Evolutionary conservation across 352 stramenopile species (phyloP), one percentile per base, ranked within the genome.

Genomic region (Peronospora belbahrii): DNA sequence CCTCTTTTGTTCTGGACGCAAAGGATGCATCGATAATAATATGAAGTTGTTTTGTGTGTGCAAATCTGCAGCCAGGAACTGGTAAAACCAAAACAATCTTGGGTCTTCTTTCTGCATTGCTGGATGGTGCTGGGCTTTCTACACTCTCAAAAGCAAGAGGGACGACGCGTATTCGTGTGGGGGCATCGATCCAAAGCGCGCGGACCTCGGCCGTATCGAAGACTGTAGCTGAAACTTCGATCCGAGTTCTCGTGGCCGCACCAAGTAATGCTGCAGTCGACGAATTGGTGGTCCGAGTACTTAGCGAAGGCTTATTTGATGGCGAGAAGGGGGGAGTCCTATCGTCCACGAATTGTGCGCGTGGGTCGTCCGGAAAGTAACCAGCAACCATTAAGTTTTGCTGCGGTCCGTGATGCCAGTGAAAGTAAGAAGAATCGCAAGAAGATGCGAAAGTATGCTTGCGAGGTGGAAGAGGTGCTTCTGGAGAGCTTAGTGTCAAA

Each of bases 81-180:
- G 80, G 80, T 13, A 92, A 92, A 62, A 88, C 77, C 1, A 87
- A 87, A 50, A 92, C 80, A 1, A 85, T 92, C 40, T 43, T 92
- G 1, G 80, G 80, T 6, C 57, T 89, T 6, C 54, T 87, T 23
- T 87, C 65, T 45, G 73, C 80, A 14, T 54, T 92, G 33, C 59
- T 92, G n/a, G 77, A 86, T 40, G 74, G 77, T 14, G 74, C 70
- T 25, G 77, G 74, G 2, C 37, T 88, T 4, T 67, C 62, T 2
- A 61, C 65, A 4, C 42, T 70, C 11, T 50, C 65, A 18, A 77
- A 85, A 46, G 33, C 69, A 11, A 70, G 81, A 32, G 71, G 58
- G 1, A 81, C 74, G 14, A 59, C 75, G 9, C 66, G 73, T n/a
- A 82, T 92, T 52, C 75, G 74, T 15, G 55, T 88, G 10, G 80